Conservation (phyloP, 176 grass and related monocot species). For the Alopecurus myosuroides region DNA sequence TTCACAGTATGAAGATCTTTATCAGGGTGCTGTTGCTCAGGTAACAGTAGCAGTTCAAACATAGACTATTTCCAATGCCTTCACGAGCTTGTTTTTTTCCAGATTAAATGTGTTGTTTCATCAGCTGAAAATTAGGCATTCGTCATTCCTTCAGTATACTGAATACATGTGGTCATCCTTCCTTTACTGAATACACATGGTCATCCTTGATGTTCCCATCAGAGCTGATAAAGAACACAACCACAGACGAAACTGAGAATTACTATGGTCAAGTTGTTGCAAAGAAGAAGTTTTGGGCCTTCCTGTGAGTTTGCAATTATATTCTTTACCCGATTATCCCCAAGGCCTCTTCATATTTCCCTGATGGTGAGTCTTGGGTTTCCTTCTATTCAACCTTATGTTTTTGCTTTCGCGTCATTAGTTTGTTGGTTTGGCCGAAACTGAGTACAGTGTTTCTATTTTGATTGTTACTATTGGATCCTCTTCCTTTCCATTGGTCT, state of each 20-base stretch:
- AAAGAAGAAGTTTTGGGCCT: neutral
- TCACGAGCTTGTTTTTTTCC: neutral
- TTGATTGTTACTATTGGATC: neutral
- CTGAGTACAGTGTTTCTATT: neutral
- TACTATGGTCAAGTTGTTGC: neutral
- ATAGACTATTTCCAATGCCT: slow-evolving; percentile 9
- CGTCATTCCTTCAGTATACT: neutral
- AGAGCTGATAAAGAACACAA: neutral
- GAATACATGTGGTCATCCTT: too few species aligned
- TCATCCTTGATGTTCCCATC: neutral
- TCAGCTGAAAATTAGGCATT: neutral
- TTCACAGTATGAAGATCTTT: slow-evolving; percentile 59
- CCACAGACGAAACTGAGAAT: neutral
- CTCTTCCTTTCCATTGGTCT: neutral
- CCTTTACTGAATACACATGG: neutral
- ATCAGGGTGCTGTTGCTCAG: slow-evolving; percentile 41
- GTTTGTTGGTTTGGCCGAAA: neutral
- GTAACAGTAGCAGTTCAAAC: slow-evolving; percentile 35
- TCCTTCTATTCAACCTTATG: neutral
- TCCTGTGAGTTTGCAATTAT: neutral
- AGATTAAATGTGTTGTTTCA: neutral
- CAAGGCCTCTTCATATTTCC: neutral
- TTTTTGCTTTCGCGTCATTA: neutral
- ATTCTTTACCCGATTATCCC: neutral
- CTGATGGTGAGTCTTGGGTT: neutral